phyloP scores from a whole-genome alignment of 2,329 filamentous ascomycete genomes.

The Geosmithia putterillii region DNA sequence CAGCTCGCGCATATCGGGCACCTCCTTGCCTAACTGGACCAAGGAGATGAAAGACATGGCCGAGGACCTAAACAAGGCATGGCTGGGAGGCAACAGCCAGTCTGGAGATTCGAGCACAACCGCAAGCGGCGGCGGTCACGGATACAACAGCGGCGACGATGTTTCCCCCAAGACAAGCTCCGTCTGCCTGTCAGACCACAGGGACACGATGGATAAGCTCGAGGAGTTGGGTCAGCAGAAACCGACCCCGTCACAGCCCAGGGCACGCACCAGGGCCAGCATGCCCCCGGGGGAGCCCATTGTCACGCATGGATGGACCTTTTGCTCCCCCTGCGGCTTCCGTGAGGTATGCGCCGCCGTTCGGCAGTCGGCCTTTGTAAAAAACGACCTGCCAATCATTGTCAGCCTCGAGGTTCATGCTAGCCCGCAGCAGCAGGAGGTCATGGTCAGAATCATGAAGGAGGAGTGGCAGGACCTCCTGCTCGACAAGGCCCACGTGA shows the following conservation, averaged over 20 bases:
- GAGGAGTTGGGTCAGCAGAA: constrained; percentile 12
- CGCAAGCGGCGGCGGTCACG: constrained; percentile 12
- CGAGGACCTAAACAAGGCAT: constrained; percentile 5
- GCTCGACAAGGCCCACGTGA: constrained; percentile 44
- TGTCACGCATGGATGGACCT: constrained; percentile 72
- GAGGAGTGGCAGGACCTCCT: constrained; percentile 72
- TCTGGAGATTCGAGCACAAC: constrained; percentile 27
- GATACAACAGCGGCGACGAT: constrained; percentile 10
- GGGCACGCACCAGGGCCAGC: constrained; percentile 8
- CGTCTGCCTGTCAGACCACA: constrained; percentile 12
- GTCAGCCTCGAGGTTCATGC: constrained; percentile 90
- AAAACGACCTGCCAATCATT: constrained; percentile 70
- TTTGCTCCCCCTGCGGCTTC: constrained; percentile 79
- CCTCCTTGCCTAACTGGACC: constrained; percentile 31
- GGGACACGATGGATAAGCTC: constrained; percentile 20
- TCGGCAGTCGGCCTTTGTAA: constrained; percentile 63
- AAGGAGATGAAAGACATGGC: constrained; percentile 15
- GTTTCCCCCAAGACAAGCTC: constrained; percentile 17
- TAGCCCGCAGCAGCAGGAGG: constrained; percentile 67
- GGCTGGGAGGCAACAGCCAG: constrained; percentile 8
- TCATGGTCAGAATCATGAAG: constrained; percentile 90
- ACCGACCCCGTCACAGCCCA: constrained; percentile 10
- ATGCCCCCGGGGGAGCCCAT: constrained; percentile 52
- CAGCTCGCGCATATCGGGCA: constrained; percentile 30
- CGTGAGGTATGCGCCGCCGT: constrained; percentile 76